Conservation (phyloP, 768 basidiomycete species). For the Ramaria rubella region DNA sequence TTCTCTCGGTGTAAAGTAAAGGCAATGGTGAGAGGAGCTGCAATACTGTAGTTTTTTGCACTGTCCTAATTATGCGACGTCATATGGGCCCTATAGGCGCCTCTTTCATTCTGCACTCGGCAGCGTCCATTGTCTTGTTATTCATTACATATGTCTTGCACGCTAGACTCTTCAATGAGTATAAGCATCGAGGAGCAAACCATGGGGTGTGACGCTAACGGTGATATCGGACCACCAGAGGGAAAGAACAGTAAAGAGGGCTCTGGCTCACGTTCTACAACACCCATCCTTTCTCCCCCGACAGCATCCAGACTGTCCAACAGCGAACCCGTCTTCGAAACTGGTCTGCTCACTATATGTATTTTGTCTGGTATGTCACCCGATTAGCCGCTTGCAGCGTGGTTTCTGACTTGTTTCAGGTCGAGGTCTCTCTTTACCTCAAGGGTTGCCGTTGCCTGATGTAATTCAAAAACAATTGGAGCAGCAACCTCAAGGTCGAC, state of each 20-base stretch:
- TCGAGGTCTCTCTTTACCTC: constrained; percentile 73
- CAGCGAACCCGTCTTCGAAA: constrained; percentile 10
- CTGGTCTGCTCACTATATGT: constrained; percentile 88
- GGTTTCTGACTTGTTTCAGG: too few relatives aligned
- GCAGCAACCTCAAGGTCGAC: constrained; percentile 45
- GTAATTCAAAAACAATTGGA: constrained; percentile 80
- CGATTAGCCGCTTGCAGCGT: neutral
- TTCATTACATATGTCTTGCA: constrained; percentile 47
- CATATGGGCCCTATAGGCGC: too few relatives aligned
- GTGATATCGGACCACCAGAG: neutral
- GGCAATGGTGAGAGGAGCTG: too few relatives aligned
- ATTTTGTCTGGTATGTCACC: constrained; percentile 72
- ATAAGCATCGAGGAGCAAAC: neutral
- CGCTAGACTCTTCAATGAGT: constrained; percentile 32
- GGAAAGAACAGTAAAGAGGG: constrained; percentile 64
- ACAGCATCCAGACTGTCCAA: constrained; percentile 53
- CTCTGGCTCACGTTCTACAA: constrained; percentile 67
- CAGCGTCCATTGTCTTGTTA: too few relatives aligned
- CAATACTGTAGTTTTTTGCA: too few relatives aligned
- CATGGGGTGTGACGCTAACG: neutral
- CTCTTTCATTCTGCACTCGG: too few relatives aligned
- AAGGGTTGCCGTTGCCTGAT: constrained; percentile 72
- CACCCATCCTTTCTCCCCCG: constrained; percentile 77
- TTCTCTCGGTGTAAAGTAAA: too few relatives aligned
- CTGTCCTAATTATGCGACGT: too few relatives aligned